Evolutionary conservation across 352 stramenopile species (phyloP), one percentile per base, ranked within the genome.

Genomic region (Phytophthora citrophthora): DNA sequence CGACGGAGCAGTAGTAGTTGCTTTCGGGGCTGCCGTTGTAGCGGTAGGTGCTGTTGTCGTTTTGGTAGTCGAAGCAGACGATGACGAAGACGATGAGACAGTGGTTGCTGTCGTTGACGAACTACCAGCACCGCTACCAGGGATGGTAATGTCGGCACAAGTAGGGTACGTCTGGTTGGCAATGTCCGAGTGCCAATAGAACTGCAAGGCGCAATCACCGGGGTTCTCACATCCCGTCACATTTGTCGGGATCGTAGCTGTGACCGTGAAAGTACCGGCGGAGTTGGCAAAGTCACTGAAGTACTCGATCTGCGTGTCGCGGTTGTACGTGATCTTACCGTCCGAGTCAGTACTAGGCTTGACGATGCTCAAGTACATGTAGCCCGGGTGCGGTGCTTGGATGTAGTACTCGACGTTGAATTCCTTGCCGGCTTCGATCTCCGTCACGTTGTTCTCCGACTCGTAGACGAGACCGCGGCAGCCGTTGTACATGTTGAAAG

Each of bases 391-490:
- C 15, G 78, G 67, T n/a, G 76, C 78, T 64, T 88, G 74, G 54
- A 88, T 82, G 38, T 53, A 70, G 45, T 66, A 89, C 66, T 81
- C 50, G 40, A 89, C 65, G n/a, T 71, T 48, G 53, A 88, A 80
- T 53, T 81, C 61, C n/a, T 62, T 58, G 51, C 72, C 79, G 8
- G 72, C 58, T 50, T 66, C 48, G 59, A 89, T 64, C 39, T 71
- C 66, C 24, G 77, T 85, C 41, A 89, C 68, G 29, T 72, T 71
- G 50, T 81, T 77, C 11, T 27, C 56, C 4, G 48, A 55, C 48
- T 89, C 79, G 67, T 84, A 86, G 31, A 86, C 73, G 40, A 82
- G 77, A 27, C 77, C 79, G 20, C 79, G 77, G 50, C 77, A 89
- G 2, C 79, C 79, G 63, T 89, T 89, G 69, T 76, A 77, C 26